These are phyloP conservation scores for Pseudomicrostroma phylloplanum DNA, from an alignment of 1,284 basidiomycete species.

Conservation along the genomic window DNA sequence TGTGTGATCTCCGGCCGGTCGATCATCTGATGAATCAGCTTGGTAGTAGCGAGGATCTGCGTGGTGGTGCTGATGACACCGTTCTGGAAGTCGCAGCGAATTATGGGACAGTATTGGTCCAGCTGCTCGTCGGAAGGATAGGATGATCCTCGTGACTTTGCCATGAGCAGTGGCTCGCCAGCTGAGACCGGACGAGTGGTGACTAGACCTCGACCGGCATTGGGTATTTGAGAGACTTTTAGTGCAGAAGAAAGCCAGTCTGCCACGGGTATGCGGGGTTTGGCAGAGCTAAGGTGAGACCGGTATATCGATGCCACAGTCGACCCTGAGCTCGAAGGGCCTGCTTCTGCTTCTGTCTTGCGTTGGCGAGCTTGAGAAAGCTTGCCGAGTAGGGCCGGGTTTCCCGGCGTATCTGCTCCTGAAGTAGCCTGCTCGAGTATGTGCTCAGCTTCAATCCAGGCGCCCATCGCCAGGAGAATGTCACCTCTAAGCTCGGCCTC, in stretches of 20 bases:
- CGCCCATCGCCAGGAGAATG: conserved; percentile 4
- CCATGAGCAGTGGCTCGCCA: conserved; percentile 32
- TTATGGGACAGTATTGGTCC: conserved; percentile 23
- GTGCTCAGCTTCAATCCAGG: conserved; percentile 6
- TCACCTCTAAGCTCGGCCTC: not conserved
- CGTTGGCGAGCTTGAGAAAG: not conserved
- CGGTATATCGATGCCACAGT: conserved; percentile 23
- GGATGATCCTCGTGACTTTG: conserved; percentile 34
- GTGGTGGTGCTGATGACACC: conserved; percentile 47
- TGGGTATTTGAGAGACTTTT: conserved; percentile 32
- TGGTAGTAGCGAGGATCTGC: conserved; percentile 44
- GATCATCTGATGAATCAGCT: conserved; percentile 29
- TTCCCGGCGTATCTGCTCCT: too few species aligned
- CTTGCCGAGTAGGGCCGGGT: not conserved
- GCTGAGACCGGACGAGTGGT: conserved; percentile 13
- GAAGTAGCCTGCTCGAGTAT: not conserved
- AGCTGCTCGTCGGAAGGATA: conserved; percentile 37
- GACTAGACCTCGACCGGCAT: conserved; percentile 43
- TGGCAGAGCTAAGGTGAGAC: conserved; percentile 19
- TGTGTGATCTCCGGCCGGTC: conserved; percentile 37
- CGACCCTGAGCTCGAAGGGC: not conserved
- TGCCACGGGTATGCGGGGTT: conserved; percentile 30
- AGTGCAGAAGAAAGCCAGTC: conserved; percentile 39
- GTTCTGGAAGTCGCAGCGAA: conserved; percentile 33
- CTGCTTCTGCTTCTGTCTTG: not conserved